These are phyloP conservation scores for Russula brevipes DNA, from an alignment of 768 basidiomycete genomes.

Conservation along the genomic window DNA sequence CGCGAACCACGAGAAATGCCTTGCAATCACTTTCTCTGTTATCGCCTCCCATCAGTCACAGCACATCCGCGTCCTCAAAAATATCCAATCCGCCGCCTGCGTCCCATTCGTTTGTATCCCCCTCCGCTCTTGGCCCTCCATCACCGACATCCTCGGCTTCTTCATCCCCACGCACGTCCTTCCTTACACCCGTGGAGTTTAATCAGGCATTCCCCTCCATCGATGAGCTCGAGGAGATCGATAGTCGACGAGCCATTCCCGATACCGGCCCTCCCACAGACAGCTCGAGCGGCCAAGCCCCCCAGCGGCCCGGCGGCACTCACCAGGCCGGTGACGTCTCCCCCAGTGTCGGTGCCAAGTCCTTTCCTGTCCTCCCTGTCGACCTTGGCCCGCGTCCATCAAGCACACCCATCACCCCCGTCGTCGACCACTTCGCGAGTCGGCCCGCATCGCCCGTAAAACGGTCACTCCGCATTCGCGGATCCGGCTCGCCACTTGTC, in stretches of 20 bases:
- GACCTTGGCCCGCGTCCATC: conserved; percentile 55
- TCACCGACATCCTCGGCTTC: conserved; percentile 69
- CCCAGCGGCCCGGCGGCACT: conserved; percentile 28
- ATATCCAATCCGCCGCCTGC: conserved; percentile 28
- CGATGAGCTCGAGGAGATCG: conserved; percentile 63
- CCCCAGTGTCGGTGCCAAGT: conserved; percentile 24
- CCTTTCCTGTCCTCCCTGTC: conserved; percentile 42
- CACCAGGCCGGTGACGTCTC: conserved; percentile 22
- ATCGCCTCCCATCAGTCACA: conserved; percentile 26
- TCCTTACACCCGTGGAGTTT: conserved; percentile 50
- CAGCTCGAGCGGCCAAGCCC: conserved; percentile 21
- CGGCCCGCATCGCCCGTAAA: conserved; percentile 49
- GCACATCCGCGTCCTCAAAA: conserved; percentile 28
- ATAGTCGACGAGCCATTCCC: conserved; percentile 45
- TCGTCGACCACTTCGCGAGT: conserved; percentile 50
- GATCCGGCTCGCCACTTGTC: conserved; percentile 38
- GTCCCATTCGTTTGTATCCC: conserved; percentile 58
- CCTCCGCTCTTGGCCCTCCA: conserved; percentile 68
- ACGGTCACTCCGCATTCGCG: conserved; percentile 36
- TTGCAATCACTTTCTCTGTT: conserved; percentile 22
- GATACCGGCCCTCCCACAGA: conserved; percentile 38
- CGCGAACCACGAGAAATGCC: conserved; percentile 26
- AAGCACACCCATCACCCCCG: conserved; percentile 63
- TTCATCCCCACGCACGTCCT: conserved; percentile 48
- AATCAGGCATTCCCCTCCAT: conserved; percentile 68